Evolutionary conservation across 2,329 filamentous ascomycete species (phyloP).

Genomic region (Calonectria pteridis): DNA sequence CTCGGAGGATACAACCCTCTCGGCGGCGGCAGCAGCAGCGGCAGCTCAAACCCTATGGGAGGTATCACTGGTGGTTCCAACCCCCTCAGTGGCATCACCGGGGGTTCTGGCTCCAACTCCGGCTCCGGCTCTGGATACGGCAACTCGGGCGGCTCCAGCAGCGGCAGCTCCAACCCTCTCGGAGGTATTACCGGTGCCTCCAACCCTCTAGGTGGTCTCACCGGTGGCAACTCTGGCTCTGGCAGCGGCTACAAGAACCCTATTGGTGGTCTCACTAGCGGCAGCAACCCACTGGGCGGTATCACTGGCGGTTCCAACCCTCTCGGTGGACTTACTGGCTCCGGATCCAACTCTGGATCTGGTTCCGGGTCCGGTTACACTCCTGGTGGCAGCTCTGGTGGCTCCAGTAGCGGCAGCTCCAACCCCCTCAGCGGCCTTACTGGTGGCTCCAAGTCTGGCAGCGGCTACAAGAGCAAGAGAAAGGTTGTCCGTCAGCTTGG

Average conservation of each 20-base stretch:
- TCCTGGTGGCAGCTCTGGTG: not conserved
- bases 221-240: not conserved
- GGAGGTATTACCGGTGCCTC: not conserved
- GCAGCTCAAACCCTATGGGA: not conserved
- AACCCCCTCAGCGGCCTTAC: not conserved
- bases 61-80: not conserved
- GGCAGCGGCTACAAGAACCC: not conserved
- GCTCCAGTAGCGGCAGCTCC: not conserved
- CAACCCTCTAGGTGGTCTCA: not conserved
- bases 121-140: not conserved
- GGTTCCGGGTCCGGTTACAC: not conserved
- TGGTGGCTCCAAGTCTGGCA: conserved; percentile 1
- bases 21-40: not conserved
- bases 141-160: not conserved
- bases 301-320: not conserved
- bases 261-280: not conserved
- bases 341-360: not conserved
- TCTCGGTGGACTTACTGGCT: not conserved
- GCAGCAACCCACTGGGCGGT: not conserved
- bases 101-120: not conserved
- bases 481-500: not conserved
- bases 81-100: not conserved
- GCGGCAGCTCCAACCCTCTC: not conserved
- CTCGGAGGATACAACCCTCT: not conserved
- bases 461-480: not conserved